Evolutionary conservation across 306 rosid species (phyloP).

Genomic region (Oxytropis ochrocephala): DNA sequence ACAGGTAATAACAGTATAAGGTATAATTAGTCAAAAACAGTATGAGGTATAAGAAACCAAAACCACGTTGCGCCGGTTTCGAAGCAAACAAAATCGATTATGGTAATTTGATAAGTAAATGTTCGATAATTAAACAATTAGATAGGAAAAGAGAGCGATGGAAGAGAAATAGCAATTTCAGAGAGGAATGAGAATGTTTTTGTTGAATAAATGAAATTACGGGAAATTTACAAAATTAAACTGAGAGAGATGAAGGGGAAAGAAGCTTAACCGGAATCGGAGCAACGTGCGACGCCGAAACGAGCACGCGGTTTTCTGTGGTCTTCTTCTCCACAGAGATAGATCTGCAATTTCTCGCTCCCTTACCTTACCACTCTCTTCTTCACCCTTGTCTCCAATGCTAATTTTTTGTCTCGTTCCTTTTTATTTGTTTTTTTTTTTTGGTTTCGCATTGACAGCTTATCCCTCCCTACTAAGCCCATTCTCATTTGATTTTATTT

Average conservation of each 20-base stretch:
- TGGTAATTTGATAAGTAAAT: neutral
- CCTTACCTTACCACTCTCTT: neutral
- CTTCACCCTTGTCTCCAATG: neutral
- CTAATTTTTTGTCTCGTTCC: neutral
- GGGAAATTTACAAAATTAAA: neutral
- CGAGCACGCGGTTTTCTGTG: neutral
- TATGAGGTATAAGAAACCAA: neutral
- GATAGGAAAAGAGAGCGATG: neutral
- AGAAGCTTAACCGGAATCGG: neutral
- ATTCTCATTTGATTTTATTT: too few relatives aligned
- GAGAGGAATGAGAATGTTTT: neutral
- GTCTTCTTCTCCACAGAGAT: neutral
- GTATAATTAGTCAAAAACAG: neutral
- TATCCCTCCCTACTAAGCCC: too few relatives aligned
- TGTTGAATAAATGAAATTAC: neutral
- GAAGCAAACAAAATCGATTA: neutral
- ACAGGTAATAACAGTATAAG: neutral
- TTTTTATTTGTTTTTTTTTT: neutral
- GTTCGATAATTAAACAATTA: neutral
- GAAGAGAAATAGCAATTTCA: neutral
- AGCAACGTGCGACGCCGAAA: neutral
- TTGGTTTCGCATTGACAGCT: neutral
- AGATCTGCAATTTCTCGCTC: slow-evolving; percentile 24
- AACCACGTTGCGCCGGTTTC: neutral
- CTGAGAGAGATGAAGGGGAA: neutral